These are phyloP conservation scores for Filobasidium uniguttulatum DNA, from an alignment of 1,284 basidiomycete species.

Conservation along the genomic window DNA sequence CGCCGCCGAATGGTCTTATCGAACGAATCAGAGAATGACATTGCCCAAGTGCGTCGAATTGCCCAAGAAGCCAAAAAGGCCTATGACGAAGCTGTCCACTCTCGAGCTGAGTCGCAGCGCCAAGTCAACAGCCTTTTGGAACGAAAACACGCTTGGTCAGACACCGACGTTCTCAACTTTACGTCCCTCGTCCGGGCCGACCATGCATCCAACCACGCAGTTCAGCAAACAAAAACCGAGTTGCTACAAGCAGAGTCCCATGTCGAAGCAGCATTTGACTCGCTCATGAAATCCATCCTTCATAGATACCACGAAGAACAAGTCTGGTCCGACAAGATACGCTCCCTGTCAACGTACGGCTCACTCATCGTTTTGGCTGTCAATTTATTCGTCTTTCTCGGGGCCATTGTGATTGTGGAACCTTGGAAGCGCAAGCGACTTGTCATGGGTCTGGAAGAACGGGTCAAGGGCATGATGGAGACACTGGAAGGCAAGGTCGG, in stretches of 20 bases:
- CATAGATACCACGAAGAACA: conserved; percentile 85
- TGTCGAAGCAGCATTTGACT: conserved; percentile 71
- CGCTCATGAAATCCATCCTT: conserved; percentile 74
- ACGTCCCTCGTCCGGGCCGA: conserved; percentile 75
- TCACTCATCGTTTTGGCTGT: conserved; percentile 65
- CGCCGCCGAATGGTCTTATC: too few relatives aligned
- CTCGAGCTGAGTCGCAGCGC: conserved; percentile 65
- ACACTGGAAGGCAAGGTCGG: conserved; percentile 50
- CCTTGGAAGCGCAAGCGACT: conserved; percentile 79
- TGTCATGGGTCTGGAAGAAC: conserved; percentile 71
- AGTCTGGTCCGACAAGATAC: conserved; percentile 93
- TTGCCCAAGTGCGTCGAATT: conserved; percentile 44
- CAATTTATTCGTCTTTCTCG: conserved; percentile 74
- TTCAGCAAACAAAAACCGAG: conserved; percentile 50
- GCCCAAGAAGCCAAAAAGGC: conserved; percentile 56
- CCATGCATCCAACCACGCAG: conserved; percentile 65
- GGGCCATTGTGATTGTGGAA: conserved; percentile 76
- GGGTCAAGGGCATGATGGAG: conserved; percentile 57
- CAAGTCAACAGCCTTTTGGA: conserved; percentile 82
- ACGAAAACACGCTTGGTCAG: conserved; percentile 68
- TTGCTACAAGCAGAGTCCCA: conserved; percentile 56
- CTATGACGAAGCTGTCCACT: conserved; percentile 58
- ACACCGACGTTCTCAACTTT: conserved; percentile 65
- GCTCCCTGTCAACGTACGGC: conserved; percentile 80
- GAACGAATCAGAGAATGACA: conserved; percentile 23